Base-by-base conservation (phyloP, 202 grass and related monocot species). In the Setaria viridis region DNA sequence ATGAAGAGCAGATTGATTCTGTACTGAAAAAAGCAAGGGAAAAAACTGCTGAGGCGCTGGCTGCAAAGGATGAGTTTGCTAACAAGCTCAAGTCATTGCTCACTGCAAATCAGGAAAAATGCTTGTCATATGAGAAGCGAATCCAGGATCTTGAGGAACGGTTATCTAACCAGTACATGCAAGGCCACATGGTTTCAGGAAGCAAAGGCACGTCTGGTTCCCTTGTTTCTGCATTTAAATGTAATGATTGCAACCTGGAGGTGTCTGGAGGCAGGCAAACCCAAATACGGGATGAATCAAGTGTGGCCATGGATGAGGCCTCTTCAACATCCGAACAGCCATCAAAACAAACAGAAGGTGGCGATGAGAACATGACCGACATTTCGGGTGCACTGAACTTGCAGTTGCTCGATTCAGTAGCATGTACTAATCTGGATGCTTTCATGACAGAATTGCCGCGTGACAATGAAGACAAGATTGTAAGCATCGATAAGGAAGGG, bases 341-440 rank as follows among this genome's bases (percentile, higher is more conserved):
- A 34, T 92, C 79, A 82, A 95, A 94, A 89, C 88, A 90, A 86
- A 79, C 82, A 76, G 96, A 98, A 90, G 90, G 96, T 86, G 91
- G 91, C 4, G 96, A 98, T 94, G 96, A 98, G 68, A 98, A 94
- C 81, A 98, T 98, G 96, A 86, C 89, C 4, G 90, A 97, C 82
- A 89, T 99, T 88, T 94, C 90, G 3, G 89, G 90, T 75, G 91
- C 86, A 67, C 29, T 90, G 63, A 99, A 94, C 77, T 84, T 90
- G 86, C 90, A 89, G 69, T 86, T 84, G 21, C 65, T 87, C 0
- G 82, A 92, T 84, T 92, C 84, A 59, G 32, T 67, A 72, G 43
- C 56, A 58, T 85, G 84, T 35, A 92, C 82, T 77, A 88, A 81
- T 84, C 66, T 88, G 84, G 92, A 97, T 82, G 88, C 92, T 83